Percentiles rank a stretch among this genome's conserved stretches.
phyloP scores from a whole-genome alignment of 768 basidiomycete species.

The Trametopsis cervina region DNA sequence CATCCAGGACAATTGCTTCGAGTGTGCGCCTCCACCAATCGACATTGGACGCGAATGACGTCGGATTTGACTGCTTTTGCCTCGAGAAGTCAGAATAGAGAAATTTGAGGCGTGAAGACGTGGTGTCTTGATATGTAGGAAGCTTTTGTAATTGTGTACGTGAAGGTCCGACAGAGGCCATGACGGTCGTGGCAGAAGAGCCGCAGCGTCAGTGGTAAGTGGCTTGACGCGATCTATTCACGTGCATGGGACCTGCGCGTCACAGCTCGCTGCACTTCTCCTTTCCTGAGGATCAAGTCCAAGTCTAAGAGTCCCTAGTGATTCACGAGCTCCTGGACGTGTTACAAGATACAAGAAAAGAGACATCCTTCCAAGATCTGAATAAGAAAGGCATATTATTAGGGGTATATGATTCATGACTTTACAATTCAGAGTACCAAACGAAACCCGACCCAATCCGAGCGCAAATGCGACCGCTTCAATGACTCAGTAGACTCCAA shows the following conservation, averaged over 20 bases:
- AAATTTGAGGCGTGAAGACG: slow-evolving; percentile 55
- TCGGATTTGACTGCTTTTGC: slow-evolving; percentile 80
- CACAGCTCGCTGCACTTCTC: no score
- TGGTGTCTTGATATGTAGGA: slow-evolving; percentile 40
- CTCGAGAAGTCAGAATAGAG: slow-evolving; percentile 85
- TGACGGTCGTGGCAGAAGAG: slow-evolving; percentile 9
- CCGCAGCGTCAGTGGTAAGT: no score
- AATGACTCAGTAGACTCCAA: no score
- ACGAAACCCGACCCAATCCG: not conserved
- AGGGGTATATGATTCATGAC: no score
- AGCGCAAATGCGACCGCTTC: not conserved
- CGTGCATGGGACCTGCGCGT: no score
- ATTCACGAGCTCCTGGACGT: not conserved
- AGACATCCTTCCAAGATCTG: no score
- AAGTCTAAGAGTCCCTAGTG: not conserved
- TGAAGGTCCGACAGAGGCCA: slow-evolving; percentile 13
- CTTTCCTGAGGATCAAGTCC: no score
- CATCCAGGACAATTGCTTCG: slow-evolving; percentile 50
- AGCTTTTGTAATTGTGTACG: slow-evolving; percentile 24
- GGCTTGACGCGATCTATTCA: no score
- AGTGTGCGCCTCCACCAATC: slow-evolving; percentile 83
- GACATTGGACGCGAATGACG: slow-evolving; percentile 72
- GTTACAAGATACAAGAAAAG: not conserved
- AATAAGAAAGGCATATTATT: no score
- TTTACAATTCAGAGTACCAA: not conserved